These are phyloP conservation scores for Eragrostis nindensis DNA, from an alignment of 176 grass and related monocot genomes.

Conservation along the genomic window DNA sequence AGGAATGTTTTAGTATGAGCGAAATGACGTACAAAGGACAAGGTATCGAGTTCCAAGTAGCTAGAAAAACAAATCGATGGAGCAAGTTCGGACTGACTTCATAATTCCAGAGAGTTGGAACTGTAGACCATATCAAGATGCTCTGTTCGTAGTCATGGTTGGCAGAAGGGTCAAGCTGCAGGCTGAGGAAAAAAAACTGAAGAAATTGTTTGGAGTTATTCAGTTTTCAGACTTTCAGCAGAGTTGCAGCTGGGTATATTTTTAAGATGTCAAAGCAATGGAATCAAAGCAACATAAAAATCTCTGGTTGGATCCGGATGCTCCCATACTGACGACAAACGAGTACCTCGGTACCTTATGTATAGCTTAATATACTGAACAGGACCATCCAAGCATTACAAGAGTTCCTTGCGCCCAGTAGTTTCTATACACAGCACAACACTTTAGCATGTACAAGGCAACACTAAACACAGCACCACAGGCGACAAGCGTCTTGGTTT, in stretches of 20 bases:
- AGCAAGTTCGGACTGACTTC: not conserved
- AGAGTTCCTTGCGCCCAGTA: constrained; percentile 10
- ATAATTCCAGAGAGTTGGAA: not conserved
- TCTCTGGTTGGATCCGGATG: not conserved
- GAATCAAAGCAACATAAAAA: not conserved
- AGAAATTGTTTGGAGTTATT: not conserved
- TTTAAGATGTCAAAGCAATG: not conserved
- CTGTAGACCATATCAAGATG: too few species aligned
- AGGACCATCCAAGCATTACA: constrained; percentile 14
- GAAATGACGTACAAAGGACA: not conserved
- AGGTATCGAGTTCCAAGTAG: not conserved
- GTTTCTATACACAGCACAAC: constrained; percentile 23
- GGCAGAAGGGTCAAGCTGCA: not conserved
- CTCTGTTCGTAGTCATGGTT: too few species aligned
- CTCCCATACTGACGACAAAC: not conserved
- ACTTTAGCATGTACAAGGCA: not conserved
- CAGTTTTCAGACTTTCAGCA: not conserved
- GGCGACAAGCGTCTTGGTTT: not conserved
- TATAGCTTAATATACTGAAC: not conserved
- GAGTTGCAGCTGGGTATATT: not conserved
- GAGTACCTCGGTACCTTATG: not conserved
- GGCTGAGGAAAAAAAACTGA: too few species aligned
- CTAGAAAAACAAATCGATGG: not conserved
- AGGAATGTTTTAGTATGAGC: not conserved
- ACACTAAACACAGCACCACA: constrained; percentile 4